phyloP scores from a whole-genome alignment of 345 rosid species.

The Eucalyptus polyanthemos region DNA sequence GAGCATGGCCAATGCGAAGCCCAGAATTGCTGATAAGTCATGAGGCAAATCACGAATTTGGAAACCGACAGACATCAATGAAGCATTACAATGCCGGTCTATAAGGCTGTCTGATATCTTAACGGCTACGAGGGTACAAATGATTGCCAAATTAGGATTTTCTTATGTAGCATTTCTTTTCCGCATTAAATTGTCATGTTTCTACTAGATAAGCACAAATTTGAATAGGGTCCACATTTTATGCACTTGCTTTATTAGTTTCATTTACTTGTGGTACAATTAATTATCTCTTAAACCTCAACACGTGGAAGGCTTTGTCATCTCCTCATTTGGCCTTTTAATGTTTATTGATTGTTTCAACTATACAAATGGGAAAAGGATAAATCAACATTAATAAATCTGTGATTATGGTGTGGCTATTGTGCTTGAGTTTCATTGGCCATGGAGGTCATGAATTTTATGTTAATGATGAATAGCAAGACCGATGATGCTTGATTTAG shows the following conservation, averaged over 20 bases:
- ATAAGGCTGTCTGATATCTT: slow-evolving; percentile 53
- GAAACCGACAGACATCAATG: slow-evolving; percentile 68
- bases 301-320: neutral
- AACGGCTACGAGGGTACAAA: slow-evolving; percentile 46
- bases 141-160: neutral
- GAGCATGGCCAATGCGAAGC: slow-evolving; percentile 52
- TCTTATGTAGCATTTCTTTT: neutral
- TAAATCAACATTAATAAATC: neutral
- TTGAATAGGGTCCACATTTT: neutral
- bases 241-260: neutral
- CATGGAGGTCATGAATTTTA: too few species aligned
- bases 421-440: too few species aligned
- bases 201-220: neutral
- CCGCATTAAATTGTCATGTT: neutral
- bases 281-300: neutral
- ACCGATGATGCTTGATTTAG: too few species aligned
- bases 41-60: slow-evolving; percentile 50
- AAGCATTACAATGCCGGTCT: slow-evolving; percentile 61
- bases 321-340: neutral
- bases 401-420: neutral
- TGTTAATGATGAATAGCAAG: too few species aligned
- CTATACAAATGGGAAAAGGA: neutral
- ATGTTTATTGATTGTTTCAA: neutral
- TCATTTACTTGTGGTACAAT: neutral
- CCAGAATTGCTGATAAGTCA: slow-evolving; percentile 52